Base-by-base conservation (phyloP, 2,329 filamentous ascomycete genomes). In the Tetracladium maxilliforme region DNA sequence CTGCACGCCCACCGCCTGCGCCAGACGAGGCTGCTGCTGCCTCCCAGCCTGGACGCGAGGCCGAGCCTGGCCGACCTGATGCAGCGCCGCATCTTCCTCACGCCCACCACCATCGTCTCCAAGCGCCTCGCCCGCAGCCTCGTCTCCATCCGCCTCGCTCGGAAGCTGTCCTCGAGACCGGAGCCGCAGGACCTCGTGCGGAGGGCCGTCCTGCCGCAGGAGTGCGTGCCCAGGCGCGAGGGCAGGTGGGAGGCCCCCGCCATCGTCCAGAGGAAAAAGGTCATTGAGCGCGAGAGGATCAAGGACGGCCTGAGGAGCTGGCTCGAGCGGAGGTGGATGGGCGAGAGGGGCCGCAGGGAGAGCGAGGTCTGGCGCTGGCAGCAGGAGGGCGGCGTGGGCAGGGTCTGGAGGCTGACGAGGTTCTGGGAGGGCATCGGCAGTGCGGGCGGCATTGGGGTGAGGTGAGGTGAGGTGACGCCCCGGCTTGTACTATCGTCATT, bases 281-380 rank as follows among this genome's bases (percentile, higher is more conserved):
- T 62, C 9, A 58, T 81, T 10, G 75, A 81, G 49, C 63, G 64
- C 36, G 72, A 80, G 49, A 58, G 59, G 31, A 56, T 81, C 21
- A 80, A 79, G 42, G 74, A 81, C 38, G 61, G 61, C 10, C 46
- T 82, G 31, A 51, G 73, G 19, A 57, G 60, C 9, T 80, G 73
- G 70, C 59, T 81, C 3, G 73, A 52, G 32, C 22, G 51, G 52
- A n/a, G 43, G 46, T 22, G 39, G 53, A 14, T 36, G 57, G 25
- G 49, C 47, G 11, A 52, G 48, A 41, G 39, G 50, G 17, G 52
- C 54, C 37, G 41, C 43, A 45, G 42, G 16, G 42, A 41, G 19
- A 31, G 20, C 17, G 28, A 25, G 10, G 24, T 14, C 23, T 26
- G 33, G 9, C 26, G 25, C 10, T 48, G 47, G 27, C 53, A 61